Evolutionary conservation across 495 filamentous ascomycete genomes (phyloP), one percentile per base, ranked within the genome.

Genomic region (Trichoderma asperelloides): DNA sequence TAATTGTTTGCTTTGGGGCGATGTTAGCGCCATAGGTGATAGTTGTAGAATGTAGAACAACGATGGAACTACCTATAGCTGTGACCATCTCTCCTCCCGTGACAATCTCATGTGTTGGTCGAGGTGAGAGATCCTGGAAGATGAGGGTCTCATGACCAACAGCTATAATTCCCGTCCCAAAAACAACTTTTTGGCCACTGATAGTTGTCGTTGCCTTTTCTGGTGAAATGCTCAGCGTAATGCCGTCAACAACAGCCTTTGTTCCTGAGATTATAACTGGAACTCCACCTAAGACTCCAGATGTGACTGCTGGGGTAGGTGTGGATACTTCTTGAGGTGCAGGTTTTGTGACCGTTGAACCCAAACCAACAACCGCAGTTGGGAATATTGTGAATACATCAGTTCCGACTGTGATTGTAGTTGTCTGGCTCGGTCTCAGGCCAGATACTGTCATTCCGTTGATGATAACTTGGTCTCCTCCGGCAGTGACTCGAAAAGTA

Each of bases 71-170:
- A 30, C 81, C 79, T 55, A 84, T 77, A 8, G 77, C 78, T 11
- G 81, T 82, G 62, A 83, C 75, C 15, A 81, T 71, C 33, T 79
- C 74, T 4, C 77, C 82, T 41, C 80, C 82, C 18, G 78, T 70
- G 25, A 84, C 76, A 16, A 79, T 77, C 25, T 78, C 72, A 57
- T 78, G 75, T 57, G 78, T 80, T 0, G 80, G 77, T 5, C 71
- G 67, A 1, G 74, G 71, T 9, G 63, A 69, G 9, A 68, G 65
- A 13, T 75, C 65, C 55, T 13, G 21, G 27, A 76, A 66, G 18
- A 73, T 49, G n/a, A 85, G 69, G 0, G 78, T 81, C 18, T 70
- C 66, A 21, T 25, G 33, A 39, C 62, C 69, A 57, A 78, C 71
- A 7, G 71, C 74, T 60, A 85, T 74, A 62, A 76, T 79, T n/a